Conservation (phyloP, 2,329 filamentous ascomycete genomes). For the Nothopassalora personata region DNA sequence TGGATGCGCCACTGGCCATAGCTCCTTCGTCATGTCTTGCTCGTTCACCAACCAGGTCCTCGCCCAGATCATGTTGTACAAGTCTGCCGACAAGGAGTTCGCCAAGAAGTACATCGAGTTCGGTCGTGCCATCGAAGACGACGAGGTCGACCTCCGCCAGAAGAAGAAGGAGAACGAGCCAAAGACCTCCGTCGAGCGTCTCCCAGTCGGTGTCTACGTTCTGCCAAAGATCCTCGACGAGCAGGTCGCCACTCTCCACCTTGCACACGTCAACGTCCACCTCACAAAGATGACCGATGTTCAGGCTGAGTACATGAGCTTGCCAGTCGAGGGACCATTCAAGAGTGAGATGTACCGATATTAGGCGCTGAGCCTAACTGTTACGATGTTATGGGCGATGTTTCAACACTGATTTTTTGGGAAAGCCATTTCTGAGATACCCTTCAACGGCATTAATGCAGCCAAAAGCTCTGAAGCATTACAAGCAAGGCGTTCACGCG, state of each 20-base stretch:
- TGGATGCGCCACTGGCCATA: conserved; percentile 97
- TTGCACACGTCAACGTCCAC: conserved; percentile 90
- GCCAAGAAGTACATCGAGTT: conserved; percentile 95
- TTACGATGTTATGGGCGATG: conserved; percentile 22
- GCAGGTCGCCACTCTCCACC: conserved; percentile 92
- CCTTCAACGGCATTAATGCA: conserved; percentile 19
- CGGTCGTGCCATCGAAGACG: conserved; percentile 47
- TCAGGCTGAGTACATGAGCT: conserved; percentile 92
- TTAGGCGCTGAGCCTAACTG: conserved; percentile 43
- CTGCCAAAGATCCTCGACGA: conserved; percentile 98
- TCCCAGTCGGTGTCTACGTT: conserved; percentile 88
- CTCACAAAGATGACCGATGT: conserved; percentile 76
- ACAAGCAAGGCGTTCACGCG: conserved; percentile 20
- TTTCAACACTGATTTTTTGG: conserved; percentile 22
- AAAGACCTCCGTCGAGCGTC: conserved; percentile 57
- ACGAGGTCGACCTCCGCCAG: conserved; percentile 25
- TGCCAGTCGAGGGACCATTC: conserved; percentile 82
- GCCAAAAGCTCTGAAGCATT: conserved; percentile 17
- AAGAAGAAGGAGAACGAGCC: conserved; percentile 50
- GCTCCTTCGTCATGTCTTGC: conserved; percentile 99
- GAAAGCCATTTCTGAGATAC: conserved; percentile 12
- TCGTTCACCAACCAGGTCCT: conserved; percentile 99
- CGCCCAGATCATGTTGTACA: conserved; percentile 97
- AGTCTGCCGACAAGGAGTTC: conserved; percentile 81
- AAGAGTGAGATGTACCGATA: conserved; percentile 89